phyloP scores from a whole-genome alignment of 1,284 basidiomycete species.

The Gyrodon tennesseensis region DNA sequence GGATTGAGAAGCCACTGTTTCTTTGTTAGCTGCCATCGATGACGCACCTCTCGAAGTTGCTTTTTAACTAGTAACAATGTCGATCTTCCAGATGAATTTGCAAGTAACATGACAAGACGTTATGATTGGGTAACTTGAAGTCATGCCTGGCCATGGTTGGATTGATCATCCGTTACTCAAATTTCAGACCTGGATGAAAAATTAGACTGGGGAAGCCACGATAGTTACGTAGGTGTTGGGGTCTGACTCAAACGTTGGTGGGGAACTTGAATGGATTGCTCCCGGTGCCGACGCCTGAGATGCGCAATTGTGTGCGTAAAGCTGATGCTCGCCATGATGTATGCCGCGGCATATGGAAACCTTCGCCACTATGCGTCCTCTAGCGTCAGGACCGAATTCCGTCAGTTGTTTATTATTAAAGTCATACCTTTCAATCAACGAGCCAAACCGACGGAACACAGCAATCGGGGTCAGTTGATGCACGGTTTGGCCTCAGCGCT shows the following conservation, averaged over 20 bases:
- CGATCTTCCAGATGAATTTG: not conserved
- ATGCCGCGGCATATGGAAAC: not conserved
- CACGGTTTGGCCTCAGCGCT: slow-evolving; percentile 14
- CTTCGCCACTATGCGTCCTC: slow-evolving; percentile 1
- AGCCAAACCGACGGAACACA: too few relatives aligned
- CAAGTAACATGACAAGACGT: not conserved
- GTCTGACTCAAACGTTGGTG: slow-evolving; percentile 8
- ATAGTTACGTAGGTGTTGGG: slow-evolving; percentile 25
- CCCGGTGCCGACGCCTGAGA: not conserved
- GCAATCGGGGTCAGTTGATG: slow-evolving; percentile 26
- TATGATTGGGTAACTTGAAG: not conserved
- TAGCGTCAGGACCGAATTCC: slow-evolving; percentile 12
- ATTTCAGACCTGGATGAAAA: slow-evolving; percentile 8
- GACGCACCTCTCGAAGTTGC: slow-evolving; percentile 2
- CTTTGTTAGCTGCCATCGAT: slow-evolving; percentile 4
- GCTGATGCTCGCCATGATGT: not conserved
- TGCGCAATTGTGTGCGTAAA: not conserved
- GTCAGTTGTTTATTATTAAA: too few relatives aligned
- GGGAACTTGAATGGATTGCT: not conserved
- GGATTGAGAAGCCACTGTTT: slow-evolving; percentile 3
- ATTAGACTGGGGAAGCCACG: slow-evolving; percentile 20
- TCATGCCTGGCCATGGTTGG: not conserved
- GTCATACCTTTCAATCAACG: too few relatives aligned
- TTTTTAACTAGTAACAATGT: not conserved
- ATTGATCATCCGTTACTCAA: too few relatives aligned